Conservation (phyloP, 306 rosid genomes). For the Castanopsis chinensis region DNA sequence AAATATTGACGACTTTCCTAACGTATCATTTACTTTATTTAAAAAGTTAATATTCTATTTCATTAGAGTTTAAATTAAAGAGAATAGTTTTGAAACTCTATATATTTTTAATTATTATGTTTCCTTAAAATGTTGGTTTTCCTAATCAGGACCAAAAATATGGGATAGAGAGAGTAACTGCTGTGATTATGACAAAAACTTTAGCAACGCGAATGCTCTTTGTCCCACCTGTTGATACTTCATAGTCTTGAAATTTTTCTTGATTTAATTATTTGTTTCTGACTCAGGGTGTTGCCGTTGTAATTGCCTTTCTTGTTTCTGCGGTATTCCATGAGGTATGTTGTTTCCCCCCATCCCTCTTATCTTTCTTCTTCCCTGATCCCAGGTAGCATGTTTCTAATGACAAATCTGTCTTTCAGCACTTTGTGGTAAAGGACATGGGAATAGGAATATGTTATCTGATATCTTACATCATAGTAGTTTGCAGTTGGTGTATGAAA, state of each 20-base stretch:
- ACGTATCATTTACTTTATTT: too few relatives aligned
- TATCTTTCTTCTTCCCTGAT: background rate
- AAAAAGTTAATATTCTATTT: too few relatives aligned
- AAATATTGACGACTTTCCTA: too few relatives aligned
- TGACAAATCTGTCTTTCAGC: constrained; percentile 20
- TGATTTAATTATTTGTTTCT: constrained; percentile 8
- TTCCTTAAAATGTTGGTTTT: too few relatives aligned
- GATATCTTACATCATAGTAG: background rate
- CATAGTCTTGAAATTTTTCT: constrained; percentile 6
- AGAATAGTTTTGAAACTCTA: too few relatives aligned
- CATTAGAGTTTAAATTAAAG: too few relatives aligned
- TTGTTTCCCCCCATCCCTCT: background rate
- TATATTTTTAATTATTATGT: too few relatives aligned
- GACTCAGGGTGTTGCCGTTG: constrained; percentile 64
- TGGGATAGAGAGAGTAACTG: background rate
- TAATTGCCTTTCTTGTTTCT: constrained; percentile 78
- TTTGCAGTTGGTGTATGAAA: background rate
- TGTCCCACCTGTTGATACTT: background rate
- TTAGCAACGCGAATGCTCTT: background rate
- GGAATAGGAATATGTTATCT: background rate
- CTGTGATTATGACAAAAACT: background rate
- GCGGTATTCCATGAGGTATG: constrained; percentile 94
- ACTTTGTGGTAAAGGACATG: background rate
- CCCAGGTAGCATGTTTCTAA: background rate
- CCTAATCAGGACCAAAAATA: too few relatives aligned